Evolutionary conservation across 306 rosid genomes (phyloP), one percentile per base, ranked within the genome.

Genomic region (Cucurbita moschata): DNA sequence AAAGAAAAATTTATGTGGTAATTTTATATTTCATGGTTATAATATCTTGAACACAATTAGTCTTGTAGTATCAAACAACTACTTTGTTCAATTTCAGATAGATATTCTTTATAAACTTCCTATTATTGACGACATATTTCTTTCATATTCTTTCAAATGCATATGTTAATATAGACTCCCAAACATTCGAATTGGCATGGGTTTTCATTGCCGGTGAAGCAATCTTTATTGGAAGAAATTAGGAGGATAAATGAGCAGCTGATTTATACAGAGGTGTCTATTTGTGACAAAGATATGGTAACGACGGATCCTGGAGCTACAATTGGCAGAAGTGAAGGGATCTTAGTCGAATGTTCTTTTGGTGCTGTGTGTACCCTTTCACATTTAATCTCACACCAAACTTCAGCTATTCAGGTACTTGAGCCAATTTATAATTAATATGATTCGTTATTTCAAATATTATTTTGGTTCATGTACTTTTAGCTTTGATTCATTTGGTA

Each of bases 211-310:
- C 89, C 87, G 89, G 86, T 77, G 74, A 85, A 86, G 75, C 96
- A 85, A 60, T 86, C 91, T 77, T 89, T 92, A 76, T 73, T 83
- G 77, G 92, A 87, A 84, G 98, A 92, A 83, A 88, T 90, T 79
- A 80, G 86, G 81, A 85, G 85, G 70, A 92, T 90, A 75, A 92
- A 92, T 88, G 78, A 75, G 71, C 79, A 77, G 70, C 98, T 92
- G 54, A 88, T 92, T 49, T 96, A 92, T 85, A 88, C 96, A 6
- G 88, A 87, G 43, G 92, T 90, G 35, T 88, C 82, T 67, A 78
- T 88, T 26, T 87, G 90, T 72, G 80, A 86, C 51, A 91, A 88
- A 81, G 89, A 84, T 64, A 85, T 81, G 73, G 91, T 82, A 85
- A 83, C 88, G 69, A 82, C 85, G 56, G 83, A 80, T 7, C 85